These are phyloP conservation scores for Cystobasidium ongulense DNA, from an alignment of 768 basidiomycete species.

Conservation along the genomic window DNA sequence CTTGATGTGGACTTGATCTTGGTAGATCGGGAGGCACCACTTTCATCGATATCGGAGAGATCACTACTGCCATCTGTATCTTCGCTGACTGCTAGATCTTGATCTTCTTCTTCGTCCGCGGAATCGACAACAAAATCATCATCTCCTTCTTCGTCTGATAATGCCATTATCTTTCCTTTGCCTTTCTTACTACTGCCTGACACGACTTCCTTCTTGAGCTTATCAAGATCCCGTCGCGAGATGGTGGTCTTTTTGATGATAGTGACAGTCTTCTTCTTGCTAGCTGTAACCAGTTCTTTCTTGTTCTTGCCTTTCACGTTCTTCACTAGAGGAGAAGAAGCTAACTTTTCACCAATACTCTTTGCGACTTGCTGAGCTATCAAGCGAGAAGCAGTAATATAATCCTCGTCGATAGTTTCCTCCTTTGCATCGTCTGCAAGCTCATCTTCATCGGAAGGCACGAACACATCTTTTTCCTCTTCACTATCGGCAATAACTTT, in stretches of 20 bases:
- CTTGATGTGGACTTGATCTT: conserved; percentile 22
- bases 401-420: background rate
- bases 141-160: background rate
- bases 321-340: background rate
- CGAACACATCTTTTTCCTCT: background rate
- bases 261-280: background rate
- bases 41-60: conserved; percentile 15
- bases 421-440: background rate
- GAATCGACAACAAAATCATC: conserved; percentile 16
- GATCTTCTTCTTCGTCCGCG: background rate
- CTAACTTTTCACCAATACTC: background rate
- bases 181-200: background rate
- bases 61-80: background rate
- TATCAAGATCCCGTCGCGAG: background rate
- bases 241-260: background rate
- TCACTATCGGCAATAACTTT: background rate
- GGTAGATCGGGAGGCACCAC: background rate
- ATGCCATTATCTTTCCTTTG: background rate
- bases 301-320: background rate
- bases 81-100: background rate
- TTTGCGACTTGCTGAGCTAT: background rate
- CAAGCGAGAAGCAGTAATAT: background rate
- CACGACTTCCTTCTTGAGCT: background rate
- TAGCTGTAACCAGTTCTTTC: background rate
- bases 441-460: too few species aligned